Evolutionary conservation across 2,329 filamentous ascomycete species (phyloP).

Genomic region (Verticillium zaregamsianum): DNA sequence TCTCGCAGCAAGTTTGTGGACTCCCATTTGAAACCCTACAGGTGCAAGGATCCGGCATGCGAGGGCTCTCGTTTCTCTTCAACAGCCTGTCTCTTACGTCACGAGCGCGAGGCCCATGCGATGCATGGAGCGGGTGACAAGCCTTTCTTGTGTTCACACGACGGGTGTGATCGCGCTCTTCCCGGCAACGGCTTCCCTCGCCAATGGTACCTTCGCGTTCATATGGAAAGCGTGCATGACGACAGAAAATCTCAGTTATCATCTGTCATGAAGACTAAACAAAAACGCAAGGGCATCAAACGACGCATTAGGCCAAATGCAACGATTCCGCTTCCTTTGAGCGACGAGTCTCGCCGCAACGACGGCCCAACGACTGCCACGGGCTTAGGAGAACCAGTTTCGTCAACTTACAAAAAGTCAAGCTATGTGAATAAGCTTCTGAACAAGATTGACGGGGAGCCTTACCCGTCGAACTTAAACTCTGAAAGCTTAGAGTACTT

Average conservation of each 20-base stretch:
- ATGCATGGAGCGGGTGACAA: conserved; percentile 94
- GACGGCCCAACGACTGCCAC: too few relatives aligned
- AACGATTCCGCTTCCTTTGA: too few relatives aligned
- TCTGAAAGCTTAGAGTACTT: too few relatives aligned
- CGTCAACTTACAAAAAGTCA: too few relatives aligned
- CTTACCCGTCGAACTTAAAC: too few relatives aligned
- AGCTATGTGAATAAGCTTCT: too few relatives aligned
- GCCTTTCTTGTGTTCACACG: conserved; percentile 83
- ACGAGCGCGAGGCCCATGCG: conserved; percentile 92
- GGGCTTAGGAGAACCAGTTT: too few relatives aligned
- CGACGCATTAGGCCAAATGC: too few relatives aligned
- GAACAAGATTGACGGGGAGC: too few relatives aligned
- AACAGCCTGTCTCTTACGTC: conserved; percentile 87
- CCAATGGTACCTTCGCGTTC: conserved; percentile 92
- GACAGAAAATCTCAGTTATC: conserved; percentile 40
- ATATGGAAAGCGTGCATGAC: conserved; percentile 93
- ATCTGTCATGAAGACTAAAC: too few relatives aligned
- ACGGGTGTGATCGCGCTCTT: conserved; percentile 79
- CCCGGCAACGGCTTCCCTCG: conserved; percentile 87
- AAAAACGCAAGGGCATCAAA: too few relatives aligned
- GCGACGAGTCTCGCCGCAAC: too few relatives aligned
- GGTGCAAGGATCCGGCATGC: conserved; percentile 82
- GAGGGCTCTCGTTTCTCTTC: conserved; percentile 91
- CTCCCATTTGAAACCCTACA: conserved; percentile 93
- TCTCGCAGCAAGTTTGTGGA: conserved; percentile 84